Evolutionary conservation across 306 rosid species (phyloP).

Genomic region (Cotoneaster glaucophyllus): DNA sequence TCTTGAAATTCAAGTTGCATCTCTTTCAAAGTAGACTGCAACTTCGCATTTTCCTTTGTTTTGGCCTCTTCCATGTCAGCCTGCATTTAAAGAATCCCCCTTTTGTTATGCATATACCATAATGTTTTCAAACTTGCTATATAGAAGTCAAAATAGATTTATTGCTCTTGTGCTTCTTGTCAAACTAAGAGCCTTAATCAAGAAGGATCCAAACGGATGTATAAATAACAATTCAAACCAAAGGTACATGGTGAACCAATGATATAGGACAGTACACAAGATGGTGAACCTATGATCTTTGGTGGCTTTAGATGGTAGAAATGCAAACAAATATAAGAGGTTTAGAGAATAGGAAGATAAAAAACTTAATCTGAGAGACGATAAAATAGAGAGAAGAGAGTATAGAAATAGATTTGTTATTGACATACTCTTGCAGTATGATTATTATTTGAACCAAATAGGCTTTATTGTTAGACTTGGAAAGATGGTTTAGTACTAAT

Average conservation of each 20-base stretch:
- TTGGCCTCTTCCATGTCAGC: constrained; percentile 65
- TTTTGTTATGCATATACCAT: neutral
- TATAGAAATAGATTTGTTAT: neutral
- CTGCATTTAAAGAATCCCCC: constrained; percentile 23
- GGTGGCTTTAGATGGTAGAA: neutral
- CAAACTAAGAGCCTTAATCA: neutral
- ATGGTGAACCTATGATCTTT: neutral
- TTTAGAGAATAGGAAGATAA: neutral
- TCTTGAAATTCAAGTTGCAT: constrained; percentile 46
- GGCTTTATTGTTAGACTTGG: neutral
- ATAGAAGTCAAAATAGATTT: neutral
- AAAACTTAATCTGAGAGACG: neutral
- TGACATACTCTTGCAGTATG: neutral
- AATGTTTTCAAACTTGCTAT: neutral
- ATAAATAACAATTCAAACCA: neutral
- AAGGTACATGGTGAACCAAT: neutral
- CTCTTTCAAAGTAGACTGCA: constrained; percentile 61
- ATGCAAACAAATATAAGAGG: neutral
- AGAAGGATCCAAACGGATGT: neutral
- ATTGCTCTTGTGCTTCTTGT: neutral
- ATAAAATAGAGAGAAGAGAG: neutral
- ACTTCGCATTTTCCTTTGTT: constrained; percentile 56
- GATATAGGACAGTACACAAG: neutral
- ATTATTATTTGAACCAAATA: neutral
- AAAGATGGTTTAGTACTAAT: neutral